phyloP scores from a whole-genome alignment of 805 yeast genomes.

The Lipomyces japonicus region DNA sequence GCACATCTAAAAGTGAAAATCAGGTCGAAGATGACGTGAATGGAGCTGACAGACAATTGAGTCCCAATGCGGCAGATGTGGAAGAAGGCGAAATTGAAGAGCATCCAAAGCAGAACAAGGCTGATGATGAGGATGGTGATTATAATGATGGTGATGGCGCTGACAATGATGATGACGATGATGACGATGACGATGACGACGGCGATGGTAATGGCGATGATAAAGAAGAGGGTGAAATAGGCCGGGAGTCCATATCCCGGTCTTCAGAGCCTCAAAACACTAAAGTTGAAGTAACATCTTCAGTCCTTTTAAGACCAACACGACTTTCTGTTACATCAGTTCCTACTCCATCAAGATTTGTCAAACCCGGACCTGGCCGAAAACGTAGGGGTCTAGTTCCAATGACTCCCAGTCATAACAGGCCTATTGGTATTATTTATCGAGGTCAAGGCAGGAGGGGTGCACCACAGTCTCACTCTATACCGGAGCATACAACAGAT shows the following conservation, averaged over 20 bases:
- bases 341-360: too few species aligned
- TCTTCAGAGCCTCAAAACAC: too few species aligned
- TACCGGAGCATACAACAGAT: conserved; percentile 21
- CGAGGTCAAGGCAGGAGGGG: not conserved
- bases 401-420: not conserved
- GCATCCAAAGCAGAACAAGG: not conserved
- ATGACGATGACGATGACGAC: conserved; percentile 11
- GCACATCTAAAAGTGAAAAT: not conserved
- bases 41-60: not conserved
- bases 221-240: conserved; percentile 15
- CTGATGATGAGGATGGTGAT: conserved; percentile 4
- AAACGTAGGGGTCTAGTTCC: not conserved
- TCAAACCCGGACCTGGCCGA: too few species aligned
- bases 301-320: too few species aligned
- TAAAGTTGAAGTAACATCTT: too few species aligned
- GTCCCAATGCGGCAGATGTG: not conserved
- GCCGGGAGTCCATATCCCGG: too few species aligned
- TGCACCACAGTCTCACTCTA: conserved; percentile 11
- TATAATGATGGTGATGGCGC: not conserved
- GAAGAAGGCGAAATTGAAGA: conserved; percentile 22
- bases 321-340: too few species aligned
- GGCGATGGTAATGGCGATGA: conserved; percentile 12
- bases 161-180: conserved; percentile 17
- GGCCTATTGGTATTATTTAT: not conserved
- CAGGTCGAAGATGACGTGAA: not conserved